Percentiles rank a stretch among this genome's conserved stretches.
Evolutionary conservation across 768 basidiomycete genomes (phyloP).

Genomic region (Tephrocybe sp.): DNA sequence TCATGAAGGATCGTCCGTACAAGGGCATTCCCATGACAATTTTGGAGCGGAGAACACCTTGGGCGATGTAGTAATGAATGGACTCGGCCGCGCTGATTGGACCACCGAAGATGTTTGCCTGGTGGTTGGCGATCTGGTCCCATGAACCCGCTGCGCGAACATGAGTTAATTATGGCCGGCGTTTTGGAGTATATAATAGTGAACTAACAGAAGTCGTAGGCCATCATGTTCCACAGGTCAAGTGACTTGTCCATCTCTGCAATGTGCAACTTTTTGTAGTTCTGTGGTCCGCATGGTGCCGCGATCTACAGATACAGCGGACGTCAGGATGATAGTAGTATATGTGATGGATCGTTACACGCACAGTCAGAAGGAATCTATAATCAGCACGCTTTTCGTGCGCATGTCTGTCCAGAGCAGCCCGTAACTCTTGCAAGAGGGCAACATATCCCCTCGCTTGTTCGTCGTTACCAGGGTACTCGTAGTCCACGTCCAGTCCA

Average conservation of each 20-base stretch:
- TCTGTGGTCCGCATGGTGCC: slow-evolving; percentile 87
- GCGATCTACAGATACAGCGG: slow-evolving; percentile 56
- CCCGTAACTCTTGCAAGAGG: slow-evolving; percentile 73
- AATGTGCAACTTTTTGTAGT: slow-evolving; percentile 78
- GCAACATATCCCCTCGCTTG: slow-evolving; percentile 84
- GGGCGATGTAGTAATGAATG: slow-evolving; percentile 64
- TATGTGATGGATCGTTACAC: slow-evolving; percentile 19
- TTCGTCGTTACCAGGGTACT: slow-evolving; percentile 77
- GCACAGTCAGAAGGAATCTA: slow-evolving; percentile 72
- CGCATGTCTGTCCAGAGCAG: slow-evolving; percentile 75
- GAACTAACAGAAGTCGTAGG: slow-evolving; percentile 73
- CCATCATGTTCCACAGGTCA: slow-evolving; percentile 98
- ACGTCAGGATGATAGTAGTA: not conserved
- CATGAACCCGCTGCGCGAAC: slow-evolving; percentile 63
- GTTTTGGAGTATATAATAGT: not conserved
- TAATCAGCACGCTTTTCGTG: slow-evolving; percentile 50
- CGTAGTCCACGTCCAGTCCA: slow-evolving; percentile 90
- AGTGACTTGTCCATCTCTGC: slow-evolving; percentile 84
- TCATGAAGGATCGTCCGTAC: slow-evolving; percentile 89
- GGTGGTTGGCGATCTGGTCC: slow-evolving; percentile 72
- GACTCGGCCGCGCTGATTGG: slow-evolving; percentile 61
- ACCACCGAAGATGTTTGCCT: slow-evolving; percentile 79
- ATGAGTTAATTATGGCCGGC: not conserved
- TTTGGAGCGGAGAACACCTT: slow-evolving; percentile 76
- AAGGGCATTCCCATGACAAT: slow-evolving; percentile 89